Percentiles rank a stretch among this genome's conserved stretches.
These are phyloP conservation scores for Closterium sp. DNA, from an alignment of 139 green algal species.

Conservation along the genomic window DNA sequence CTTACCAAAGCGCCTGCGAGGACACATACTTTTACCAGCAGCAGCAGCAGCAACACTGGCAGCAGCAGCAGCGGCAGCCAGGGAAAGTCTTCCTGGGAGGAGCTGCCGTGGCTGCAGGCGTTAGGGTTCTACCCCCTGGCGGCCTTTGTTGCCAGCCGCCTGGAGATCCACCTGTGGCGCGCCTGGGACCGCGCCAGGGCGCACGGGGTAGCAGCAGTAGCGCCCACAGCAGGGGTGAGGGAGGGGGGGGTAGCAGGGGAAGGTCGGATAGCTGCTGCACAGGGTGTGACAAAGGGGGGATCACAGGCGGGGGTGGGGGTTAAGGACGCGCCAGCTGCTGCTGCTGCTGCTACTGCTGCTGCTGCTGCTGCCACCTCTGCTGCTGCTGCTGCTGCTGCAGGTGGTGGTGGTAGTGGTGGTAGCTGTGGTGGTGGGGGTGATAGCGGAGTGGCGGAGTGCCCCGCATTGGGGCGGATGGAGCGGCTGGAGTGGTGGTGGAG, in stretches of 20 bases:
- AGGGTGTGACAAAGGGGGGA: too few relatives aligned
- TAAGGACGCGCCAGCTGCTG: background rate
- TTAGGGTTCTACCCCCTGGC: constrained; percentile 23
- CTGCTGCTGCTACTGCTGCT: background rate
- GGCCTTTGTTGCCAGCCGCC: constrained; percentile 26
- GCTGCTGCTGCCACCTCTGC: background rate
- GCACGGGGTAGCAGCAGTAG: background rate
- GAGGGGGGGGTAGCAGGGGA: background rate
- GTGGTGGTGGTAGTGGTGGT: background rate
- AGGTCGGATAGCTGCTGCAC: too few relatives aligned
- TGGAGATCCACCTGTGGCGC: constrained; percentile 26
- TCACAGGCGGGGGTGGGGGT: background rate
- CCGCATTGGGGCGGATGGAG: background rate
- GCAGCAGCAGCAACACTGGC: background rate
- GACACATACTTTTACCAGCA: background rate
- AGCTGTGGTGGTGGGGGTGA: background rate
- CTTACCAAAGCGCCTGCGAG: background rate
- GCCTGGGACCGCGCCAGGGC: constrained; percentile 6
- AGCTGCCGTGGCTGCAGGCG: constrained; percentile 29
- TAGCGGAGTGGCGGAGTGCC: background rate
- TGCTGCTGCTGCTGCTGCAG: background rate
- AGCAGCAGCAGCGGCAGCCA: background rate
- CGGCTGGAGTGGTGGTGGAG: background rate
- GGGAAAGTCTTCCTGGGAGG: constrained; percentile 10
- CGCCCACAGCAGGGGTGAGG: background rate